Evolutionary conservation across 176 grass and related monocot species (phyloP).

Genomic region (Ananas comosus): DNA sequence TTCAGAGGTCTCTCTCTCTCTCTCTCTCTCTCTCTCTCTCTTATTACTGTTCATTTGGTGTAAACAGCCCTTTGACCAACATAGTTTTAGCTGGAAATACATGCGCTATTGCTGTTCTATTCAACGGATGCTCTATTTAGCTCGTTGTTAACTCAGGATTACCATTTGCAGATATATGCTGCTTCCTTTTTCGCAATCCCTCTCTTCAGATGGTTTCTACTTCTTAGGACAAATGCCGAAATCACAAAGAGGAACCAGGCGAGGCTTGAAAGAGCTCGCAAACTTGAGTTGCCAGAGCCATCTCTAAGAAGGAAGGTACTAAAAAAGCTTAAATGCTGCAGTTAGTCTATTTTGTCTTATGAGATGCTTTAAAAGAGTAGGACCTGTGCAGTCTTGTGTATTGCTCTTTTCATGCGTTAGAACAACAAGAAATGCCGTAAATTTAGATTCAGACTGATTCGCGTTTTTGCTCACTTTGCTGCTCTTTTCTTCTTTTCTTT

Average conservation of each 20-base stretch:
- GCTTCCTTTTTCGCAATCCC: conserved; percentile 89
- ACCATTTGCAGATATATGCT: conserved; percentile 63
- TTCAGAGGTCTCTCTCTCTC: too few relatives aligned
- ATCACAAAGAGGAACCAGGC: conserved; percentile 76
- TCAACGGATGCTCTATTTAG: neutral
- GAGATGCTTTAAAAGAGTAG: too few relatives aligned
- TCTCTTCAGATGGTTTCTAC: conserved; percentile 67
- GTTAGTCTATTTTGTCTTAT: neutral
- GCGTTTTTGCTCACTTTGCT: conserved; percentile 15
- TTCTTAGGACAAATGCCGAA: conserved; percentile 54
- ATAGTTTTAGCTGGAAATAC: neutral
- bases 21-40: neutral
- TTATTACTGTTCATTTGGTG: neutral
- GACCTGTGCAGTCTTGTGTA: too few relatives aligned
- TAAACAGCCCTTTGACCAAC: neutral
- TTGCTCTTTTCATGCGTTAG: too few relatives aligned
- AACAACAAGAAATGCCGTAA: too few relatives aligned
- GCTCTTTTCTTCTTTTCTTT: neutral
- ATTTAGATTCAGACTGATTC: neutral
- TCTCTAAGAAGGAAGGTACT: conserved; percentile 79
- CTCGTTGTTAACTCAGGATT: conserved; percentile 23
- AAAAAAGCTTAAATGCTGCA: conserved; percentile 4
- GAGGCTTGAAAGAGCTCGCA: conserved; percentile 56
- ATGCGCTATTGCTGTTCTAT: neutral
- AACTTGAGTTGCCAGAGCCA: conserved; percentile 46